Evolutionary conservation across 805 yeast species (phyloP), one percentile per base, ranked within the genome.

Genomic region (Candida insectalens): DNA sequence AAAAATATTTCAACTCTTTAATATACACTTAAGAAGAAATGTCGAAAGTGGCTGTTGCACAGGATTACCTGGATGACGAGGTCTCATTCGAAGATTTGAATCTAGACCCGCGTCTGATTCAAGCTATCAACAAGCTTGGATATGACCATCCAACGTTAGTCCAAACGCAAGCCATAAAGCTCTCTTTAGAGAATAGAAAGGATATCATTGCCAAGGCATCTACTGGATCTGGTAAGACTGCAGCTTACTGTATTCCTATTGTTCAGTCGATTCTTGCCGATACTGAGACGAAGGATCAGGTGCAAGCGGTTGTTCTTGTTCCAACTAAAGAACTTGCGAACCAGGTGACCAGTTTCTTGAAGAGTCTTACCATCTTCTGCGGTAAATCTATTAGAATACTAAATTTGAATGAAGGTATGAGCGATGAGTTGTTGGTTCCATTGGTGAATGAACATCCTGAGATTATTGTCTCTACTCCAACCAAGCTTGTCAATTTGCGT

Each of bases 201-300:
- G 96, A 89, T 54, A 81, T 89, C 42, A 80, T 89, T 30, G 96
- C 96, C 25, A 78, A 83, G 52, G 96, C 97, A 5, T 76, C 84
- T 18, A 89, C 98, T 0, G 98, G 98, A 4, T 82, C 95, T 6
- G 97, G 97, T 43, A 89, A 89, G 57, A 89, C 97, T 0, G 83
- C 84, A 8, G 94, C 96, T 2, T 89, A 89, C 53, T 60, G 80
- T 42, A 70, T 89, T 32, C 98, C 98, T 5, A 78, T 92, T 13
- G 56, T 92, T 27, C 94, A 92, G 55, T 69, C 76, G 27, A 71
- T 92, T 27, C 62, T 89, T 38, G 60, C 64, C 16, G 62, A 60
- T 28, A 60, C 46, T 38, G 53, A 34, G 22, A 16, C 28, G 23
- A 42, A 45, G 18, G 51, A 46, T 15, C 44, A 49, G 13, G 62